Evolutionary conservation across 352 stramenopile genomes (phyloP).

Genomic region (Phytopythium cucurbitacearum): DNA sequence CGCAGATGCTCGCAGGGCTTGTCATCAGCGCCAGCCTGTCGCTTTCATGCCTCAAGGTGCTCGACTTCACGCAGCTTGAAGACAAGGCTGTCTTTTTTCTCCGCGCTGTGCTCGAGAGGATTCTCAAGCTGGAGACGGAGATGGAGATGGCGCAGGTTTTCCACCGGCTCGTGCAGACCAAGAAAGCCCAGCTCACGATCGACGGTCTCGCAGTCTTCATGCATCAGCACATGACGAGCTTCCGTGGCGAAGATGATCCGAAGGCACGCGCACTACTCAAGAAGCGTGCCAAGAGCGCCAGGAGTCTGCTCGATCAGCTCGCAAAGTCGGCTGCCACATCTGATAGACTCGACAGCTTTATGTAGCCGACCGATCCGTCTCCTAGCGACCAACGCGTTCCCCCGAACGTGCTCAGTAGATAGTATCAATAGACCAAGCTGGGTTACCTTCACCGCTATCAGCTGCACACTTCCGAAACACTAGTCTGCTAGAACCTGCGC

Average conservation of each 20-base stretch:
- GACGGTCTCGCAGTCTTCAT: conserved; percentile 78
- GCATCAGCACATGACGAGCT: conserved; percentile 71
- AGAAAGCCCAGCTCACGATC: conserved; percentile 74
- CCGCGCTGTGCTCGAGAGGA: conserved; percentile 69
- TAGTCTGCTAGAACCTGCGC: conserved; percentile 27
- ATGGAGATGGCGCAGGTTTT: conserved; percentile 69
- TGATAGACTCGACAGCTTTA: conserved; percentile 45
- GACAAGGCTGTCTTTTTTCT: conserved; percentile 88
- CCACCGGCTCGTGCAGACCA: conserved; percentile 69
- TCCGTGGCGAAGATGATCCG: conserved; percentile 41
- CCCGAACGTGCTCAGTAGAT: too few relatives aligned
- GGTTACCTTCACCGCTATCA: too few relatives aligned
- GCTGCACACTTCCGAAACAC: neutral
- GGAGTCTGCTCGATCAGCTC: conserved; percentile 63
- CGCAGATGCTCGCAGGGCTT: conserved; percentile 82
- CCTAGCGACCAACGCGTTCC: too few relatives aligned
- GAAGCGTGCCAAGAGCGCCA: conserved; percentile 59
- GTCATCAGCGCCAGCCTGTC: conserved; percentile 55
- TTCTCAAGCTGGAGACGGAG: conserved; percentile 67
- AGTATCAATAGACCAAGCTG: too few relatives aligned
- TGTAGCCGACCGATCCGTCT: conserved; percentile 17
- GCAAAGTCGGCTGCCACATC: conserved; percentile 45
- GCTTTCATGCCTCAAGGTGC: conserved; percentile 87
- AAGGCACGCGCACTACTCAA: conserved; percentile 39
- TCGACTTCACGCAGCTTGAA: conserved; percentile 90